Percentiles rank a stretch among this genome's conserved stretches.
Evolutionary conservation across 1,284 basidiomycete species (phyloP).

Genomic region (Microbotryomycetes sp.): DNA sequence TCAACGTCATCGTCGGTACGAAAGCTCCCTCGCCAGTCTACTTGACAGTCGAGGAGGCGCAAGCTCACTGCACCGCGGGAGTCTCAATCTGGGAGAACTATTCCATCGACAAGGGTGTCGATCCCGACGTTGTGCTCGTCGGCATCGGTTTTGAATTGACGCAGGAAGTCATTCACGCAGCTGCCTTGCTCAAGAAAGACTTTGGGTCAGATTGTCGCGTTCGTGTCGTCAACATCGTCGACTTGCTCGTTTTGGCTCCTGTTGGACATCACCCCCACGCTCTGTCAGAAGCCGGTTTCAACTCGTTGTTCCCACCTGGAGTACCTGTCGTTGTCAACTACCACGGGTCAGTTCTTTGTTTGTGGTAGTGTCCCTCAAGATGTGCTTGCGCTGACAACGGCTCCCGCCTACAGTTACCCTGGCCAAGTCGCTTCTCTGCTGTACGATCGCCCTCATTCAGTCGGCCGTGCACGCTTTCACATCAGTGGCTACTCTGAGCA

Average conservation of each 20-base stretch:
- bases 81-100: conserved; percentile 47
- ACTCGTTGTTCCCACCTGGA: conserved; percentile 38
- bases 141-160: conserved; percentile 49
- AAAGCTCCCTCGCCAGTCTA: conserved; percentile 48
- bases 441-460: conserved; percentile 42
- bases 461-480: conserved; percentile 43
- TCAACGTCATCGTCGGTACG: conserved; percentile 78
- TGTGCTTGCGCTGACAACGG: conserved; percentile 42
- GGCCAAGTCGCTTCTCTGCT: conserved; percentile 37
- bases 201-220: conserved; percentile 38
- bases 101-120: conserved; percentile 46
- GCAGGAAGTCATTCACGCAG: conserved; percentile 45
- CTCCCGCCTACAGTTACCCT: conserved; percentile 17
- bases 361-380: not conserved
- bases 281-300: conserved; percentile 55
- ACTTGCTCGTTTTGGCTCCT: conserved; percentile 66
- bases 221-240: conserved; percentile 44
- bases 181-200: conserved; percentile 38
- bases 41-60: conserved; percentile 44
- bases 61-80: conserved; percentile 41
- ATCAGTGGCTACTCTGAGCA: conserved; percentile 47
- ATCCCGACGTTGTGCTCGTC: conserved; percentile 51
- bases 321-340: conserved; percentile 59
- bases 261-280: conserved; percentile 70
- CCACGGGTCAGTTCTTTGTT: conserved; percentile 52